These are phyloP conservation scores for Actinomortierella ambigua DNA, from an alignment of 371 early-diverging fungal species.

Conservation along the genomic window DNA sequence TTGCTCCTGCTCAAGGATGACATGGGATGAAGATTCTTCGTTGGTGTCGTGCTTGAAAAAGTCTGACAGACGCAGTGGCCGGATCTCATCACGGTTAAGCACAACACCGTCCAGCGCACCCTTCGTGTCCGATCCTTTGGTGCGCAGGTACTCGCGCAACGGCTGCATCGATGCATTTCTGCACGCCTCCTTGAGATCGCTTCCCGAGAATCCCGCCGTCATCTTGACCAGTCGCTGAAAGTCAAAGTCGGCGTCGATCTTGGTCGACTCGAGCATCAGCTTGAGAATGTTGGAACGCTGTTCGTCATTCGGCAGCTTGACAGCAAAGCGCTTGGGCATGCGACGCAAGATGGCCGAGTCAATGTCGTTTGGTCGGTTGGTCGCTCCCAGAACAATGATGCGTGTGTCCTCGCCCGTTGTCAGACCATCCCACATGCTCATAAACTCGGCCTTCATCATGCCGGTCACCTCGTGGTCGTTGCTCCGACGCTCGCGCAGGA, in stretches of 20 bases:
- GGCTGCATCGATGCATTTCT: constrained; percentile 96
- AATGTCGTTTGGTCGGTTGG: constrained; percentile 97
- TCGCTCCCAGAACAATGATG: constrained; percentile 91
- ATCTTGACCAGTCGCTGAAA: constrained; percentile 71
- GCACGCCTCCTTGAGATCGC: constrained; percentile 96
- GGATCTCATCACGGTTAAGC: constrained; percentile 51
- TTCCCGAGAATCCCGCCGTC: constrained; percentile 89
- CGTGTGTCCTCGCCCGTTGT: constrained; percentile 77
- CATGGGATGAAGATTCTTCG: constrained; percentile 46
- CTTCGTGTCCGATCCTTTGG: constrained; percentile 39
- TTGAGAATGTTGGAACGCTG: constrained; percentile 92
- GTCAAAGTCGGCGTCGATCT: constrained; percentile 74
- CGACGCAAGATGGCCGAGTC: constrained; percentile 93
- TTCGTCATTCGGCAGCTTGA: constrained; percentile 85
- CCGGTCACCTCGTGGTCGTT: constrained; percentile 94
- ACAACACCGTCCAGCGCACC: constrained; percentile 34
- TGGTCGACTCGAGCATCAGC: constrained; percentile 74
- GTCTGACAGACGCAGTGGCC: constrained; percentile 64
- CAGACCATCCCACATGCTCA: constrained; percentile 98
- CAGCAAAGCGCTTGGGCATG: constrained; percentile 96
- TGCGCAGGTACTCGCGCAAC: constrained; percentile 86
- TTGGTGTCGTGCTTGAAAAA: constrained; percentile 58
- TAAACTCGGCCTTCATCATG: constrained; percentile 99
- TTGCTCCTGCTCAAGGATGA: constrained; percentile 40
- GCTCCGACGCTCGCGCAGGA: constrained; percentile 89